These are phyloP conservation scores for Sanghuangporus weigelae DNA, from an alignment of 1,284 basidiomycete genomes.

Conservation along the genomic window DNA sequence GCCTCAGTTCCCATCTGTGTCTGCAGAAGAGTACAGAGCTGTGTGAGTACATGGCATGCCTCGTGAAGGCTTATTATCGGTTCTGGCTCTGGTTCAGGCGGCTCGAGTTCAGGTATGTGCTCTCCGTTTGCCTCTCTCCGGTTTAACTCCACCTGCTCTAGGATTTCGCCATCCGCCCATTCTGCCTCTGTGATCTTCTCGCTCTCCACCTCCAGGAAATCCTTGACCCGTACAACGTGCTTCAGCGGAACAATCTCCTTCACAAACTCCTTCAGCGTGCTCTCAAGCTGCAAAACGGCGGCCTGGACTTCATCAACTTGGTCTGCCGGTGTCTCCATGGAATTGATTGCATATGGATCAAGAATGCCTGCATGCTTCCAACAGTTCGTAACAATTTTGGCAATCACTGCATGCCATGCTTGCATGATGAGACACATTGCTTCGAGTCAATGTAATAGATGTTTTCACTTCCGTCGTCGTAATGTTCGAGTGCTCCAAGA, in stretches of 20 bases:
- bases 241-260: background rate
- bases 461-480: background rate
- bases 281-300: background rate
- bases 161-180: conserved; percentile 5
- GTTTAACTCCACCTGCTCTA: background rate
- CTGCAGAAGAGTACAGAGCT: background rate
- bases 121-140: background rate
- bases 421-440: background rate
- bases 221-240: background rate
- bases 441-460: conserved; percentile 2
- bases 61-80: background rate
- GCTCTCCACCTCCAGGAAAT: background rate
- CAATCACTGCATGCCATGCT: background rate
- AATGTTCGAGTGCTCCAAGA: background rate
- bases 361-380: conserved; percentile 10
- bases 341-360: background rate
- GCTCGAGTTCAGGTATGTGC: conserved; percentile 2
- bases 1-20: background rate
- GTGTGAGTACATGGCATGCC: background rate
- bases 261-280: background rate
- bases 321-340: background rate
- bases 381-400: conserved; percentile 1
- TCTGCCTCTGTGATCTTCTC: conserved; percentile 1
- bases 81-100: background rate
- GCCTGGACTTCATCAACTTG: background rate